A percentile compares a stretch with the other conserved stretches of the same genome.
phyloP scores from a whole-genome alignment of 2,329 filamentous ascomycete species.

The Colletotrichum horii region DNA sequence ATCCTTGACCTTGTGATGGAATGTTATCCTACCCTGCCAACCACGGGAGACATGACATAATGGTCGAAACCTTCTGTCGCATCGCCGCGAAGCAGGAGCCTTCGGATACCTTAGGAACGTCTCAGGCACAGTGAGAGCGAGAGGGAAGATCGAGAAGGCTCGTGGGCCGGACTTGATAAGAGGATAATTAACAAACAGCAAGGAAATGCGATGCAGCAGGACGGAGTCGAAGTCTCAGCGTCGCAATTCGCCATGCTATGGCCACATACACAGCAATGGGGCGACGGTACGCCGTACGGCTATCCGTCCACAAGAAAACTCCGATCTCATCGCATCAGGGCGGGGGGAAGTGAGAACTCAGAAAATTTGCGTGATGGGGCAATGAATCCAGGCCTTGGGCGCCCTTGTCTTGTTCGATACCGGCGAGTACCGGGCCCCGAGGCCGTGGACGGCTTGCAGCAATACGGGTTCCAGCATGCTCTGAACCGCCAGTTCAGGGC shows the following conservation, averaged over 20 bases:
- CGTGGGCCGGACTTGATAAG: not conserved
- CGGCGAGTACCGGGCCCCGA: conserved; percentile 3
- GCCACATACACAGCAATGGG: not conserved
- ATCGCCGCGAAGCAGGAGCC: not conserved
- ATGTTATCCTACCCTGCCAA: not conserved
- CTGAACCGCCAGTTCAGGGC: not conserved
- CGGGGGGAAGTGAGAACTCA: not conserved
- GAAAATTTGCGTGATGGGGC: not conserved
- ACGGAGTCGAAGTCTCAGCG: not conserved
- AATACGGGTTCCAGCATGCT: conserved; percentile 6
- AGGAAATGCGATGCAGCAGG: not conserved
- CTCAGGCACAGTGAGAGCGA: not conserved
- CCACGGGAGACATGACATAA: conserved; percentile 11
- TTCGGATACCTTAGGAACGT: not conserved
- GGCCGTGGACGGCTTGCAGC: not conserved
- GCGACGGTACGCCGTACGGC: not conserved
- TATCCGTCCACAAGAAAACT: not conserved
- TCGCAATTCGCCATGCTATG: not conserved
- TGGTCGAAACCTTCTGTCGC: not conserved
- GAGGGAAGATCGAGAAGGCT: not conserved
- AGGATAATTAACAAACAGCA: not conserved
- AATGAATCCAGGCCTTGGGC: not conserved
- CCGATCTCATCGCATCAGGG: not conserved
- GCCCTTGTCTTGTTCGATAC: not conserved
- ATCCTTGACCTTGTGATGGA: not conserved